Base-by-base conservation (phyloP, 805 yeast genomes). In the Metschnikowia rubicola region DNA sequence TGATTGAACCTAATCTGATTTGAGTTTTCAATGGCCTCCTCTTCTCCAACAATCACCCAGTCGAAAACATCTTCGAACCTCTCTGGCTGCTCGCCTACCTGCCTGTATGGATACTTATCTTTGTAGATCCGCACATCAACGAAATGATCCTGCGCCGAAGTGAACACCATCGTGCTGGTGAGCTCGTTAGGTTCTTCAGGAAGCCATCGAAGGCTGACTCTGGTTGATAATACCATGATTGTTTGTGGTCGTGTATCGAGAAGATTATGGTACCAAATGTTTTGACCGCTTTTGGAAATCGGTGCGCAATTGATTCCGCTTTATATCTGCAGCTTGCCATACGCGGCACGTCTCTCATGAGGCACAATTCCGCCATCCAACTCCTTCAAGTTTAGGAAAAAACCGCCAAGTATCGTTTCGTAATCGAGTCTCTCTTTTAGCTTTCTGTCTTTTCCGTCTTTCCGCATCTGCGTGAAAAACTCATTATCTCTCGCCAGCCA, bases 31-130 rank as follows among this genome's bases (percentile, higher is more conserved):
- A 73, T 55, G 3, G 64, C 61, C 12, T 64, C 64, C 42, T 78
- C 79, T 1, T 59, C 60, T 2, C 88, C 87, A 4, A 76, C 74
- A 62, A 80, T 76, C 1, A 74, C 79, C 84, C 85, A 79, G 55
- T 82, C 81, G 52, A 79, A 79, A 19, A 67, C 58, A 13, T 66
- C 48, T 10, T 57, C 58, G 35, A 67, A 63, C 10, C 40, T 37
- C 13, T 47, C 51, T 4, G 53, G 47, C 3, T 30, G 17, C 9
- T 11, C 31, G 2, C 37, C 41, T 0, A 30, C 50, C 41, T 49
- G 55, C 12, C 41, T 11, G 35, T 53, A 50, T 4, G 56, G 57
- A 30, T 55, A 54, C 30, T 33, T 10, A 10, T 47, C 35, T 32
- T 49, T 55, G 48, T 50, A 59, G 30, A 68, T 56, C 37, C 80